Evolutionary conservation across 2,329 filamentous ascomycete genomes (phyloP).

Genomic region (Microdochium trichocladiopsis): DNA sequence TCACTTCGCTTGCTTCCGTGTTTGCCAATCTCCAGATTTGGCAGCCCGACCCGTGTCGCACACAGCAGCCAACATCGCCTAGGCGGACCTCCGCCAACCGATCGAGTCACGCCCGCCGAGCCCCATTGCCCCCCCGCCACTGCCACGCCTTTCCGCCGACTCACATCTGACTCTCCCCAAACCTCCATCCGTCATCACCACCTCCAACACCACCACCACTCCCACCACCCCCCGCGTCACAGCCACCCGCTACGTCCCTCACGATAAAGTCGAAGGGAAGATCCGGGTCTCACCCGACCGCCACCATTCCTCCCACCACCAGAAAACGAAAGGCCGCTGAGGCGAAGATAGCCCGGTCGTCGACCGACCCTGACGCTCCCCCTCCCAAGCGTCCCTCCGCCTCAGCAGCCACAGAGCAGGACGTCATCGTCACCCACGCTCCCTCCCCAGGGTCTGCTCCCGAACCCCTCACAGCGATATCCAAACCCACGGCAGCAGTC

Average conservation of each 20-base stretch:
- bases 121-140: not conserved
- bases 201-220: no score
- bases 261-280: not conserved
- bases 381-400: constrained; percentile 47
- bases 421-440: not conserved
- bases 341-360: constrained; percentile 43
- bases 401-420: constrained; percentile 29
- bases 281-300: constrained; percentile 8
- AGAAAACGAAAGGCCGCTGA: constrained; percentile 60
- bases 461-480: not conserved
- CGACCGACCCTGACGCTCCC: constrained; percentile 30
- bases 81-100: not conserved
- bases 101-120: not conserved
- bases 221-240: not conserved
- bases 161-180: not conserved
- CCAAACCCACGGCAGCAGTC: not conserved
- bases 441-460: not conserved
- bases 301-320: constrained; percentile 53
- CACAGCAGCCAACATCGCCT: not conserved
- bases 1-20: no score
- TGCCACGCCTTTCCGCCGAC: not conserved
- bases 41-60: no score
- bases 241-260: not conserved
- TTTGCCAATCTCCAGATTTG: no score
- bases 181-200: no score